Evolutionary conservation across 257 asterid species (phyloP).

Genomic region (Solanum paucissectum): DNA sequence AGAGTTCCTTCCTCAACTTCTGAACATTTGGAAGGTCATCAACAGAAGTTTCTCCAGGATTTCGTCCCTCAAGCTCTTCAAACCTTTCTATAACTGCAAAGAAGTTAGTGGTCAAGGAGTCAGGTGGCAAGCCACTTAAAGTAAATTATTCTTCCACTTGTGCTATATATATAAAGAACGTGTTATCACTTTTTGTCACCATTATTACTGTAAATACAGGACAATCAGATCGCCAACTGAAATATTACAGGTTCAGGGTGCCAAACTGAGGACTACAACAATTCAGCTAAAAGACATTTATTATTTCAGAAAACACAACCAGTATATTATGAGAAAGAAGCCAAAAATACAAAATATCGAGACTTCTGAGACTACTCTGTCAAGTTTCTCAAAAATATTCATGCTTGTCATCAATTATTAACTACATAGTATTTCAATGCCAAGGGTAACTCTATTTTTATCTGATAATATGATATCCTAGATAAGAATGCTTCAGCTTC

Average conservation of each 20-base stretch:
- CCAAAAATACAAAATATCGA: not conserved
- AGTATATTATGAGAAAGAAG: not conserved
- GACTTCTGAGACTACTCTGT: not conserved
- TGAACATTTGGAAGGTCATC: conserved; percentile 56
- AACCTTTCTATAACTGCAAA: conserved; percentile 70
- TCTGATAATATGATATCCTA: not conserved
- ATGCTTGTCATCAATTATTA: not conserved
- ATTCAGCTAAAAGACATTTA: not conserved
- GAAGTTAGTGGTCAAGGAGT: not conserved
- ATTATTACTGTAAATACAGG: not conserved
- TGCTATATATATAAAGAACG: not conserved
- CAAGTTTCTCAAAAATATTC: not conserved
- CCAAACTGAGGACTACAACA: not conserved
- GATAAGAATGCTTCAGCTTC: not conserved
- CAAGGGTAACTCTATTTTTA: not conserved
- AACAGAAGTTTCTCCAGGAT: conserved; percentile 62
- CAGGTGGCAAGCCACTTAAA: not conserved
- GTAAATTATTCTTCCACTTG: not conserved
- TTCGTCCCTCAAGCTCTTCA: conserved; percentile 65
- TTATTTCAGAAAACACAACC: not conserved
- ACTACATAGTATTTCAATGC: not conserved
- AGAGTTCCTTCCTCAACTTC: conserved; percentile 60
- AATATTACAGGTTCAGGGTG: not conserved
- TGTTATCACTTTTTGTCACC: not conserved
- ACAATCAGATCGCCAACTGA: not conserved